A percentile compares a stretch with the other conserved stretches of the same genome.
phyloP scores from a whole-genome alignment of 176 grass and related monocot species.

The Themeda triandra region DNA sequence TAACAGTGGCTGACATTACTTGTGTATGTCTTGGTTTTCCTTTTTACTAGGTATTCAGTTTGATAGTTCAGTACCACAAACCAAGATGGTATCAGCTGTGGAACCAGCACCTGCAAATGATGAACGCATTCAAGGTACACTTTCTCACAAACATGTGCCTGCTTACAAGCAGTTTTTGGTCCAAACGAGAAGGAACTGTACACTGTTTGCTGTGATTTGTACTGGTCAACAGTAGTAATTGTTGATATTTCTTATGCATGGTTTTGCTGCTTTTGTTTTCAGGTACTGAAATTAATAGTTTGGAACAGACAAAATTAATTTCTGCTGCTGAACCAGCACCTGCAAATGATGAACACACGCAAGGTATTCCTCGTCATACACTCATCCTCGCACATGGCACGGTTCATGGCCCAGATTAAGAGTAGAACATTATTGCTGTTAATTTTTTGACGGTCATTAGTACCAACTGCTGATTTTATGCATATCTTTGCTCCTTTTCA shows the following conservation, averaged over 20 bases:
- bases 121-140: constrained; percentile 24
- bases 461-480: background rate
- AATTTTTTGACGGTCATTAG: background rate
- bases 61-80: background rate
- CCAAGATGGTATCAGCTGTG: background rate
- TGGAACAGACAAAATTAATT: constrained; percentile 10
- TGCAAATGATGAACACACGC: constrained; percentile 17
- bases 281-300: background rate
- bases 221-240: background rate
- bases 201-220: background rate
- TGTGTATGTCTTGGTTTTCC: background rate
- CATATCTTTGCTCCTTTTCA: background rate
- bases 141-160: background rate
- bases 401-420: background rate
- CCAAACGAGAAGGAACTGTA: background rate
- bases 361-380: constrained; percentile 13
- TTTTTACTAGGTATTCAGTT: background rate
- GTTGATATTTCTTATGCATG: background rate
- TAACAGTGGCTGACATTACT: background rate
- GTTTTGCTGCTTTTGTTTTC: background rate
- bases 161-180: background rate
- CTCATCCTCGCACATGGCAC: background rate
- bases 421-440: background rate
- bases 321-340: constrained; percentile 2
- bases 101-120: constrained; percentile 1